A percentile compares a stretch with the other conserved stretches of the same genome.
Evolutionary conservation across 768 basidiomycete species (phyloP).

Genomic region (Hypholoma fasciculare): DNA sequence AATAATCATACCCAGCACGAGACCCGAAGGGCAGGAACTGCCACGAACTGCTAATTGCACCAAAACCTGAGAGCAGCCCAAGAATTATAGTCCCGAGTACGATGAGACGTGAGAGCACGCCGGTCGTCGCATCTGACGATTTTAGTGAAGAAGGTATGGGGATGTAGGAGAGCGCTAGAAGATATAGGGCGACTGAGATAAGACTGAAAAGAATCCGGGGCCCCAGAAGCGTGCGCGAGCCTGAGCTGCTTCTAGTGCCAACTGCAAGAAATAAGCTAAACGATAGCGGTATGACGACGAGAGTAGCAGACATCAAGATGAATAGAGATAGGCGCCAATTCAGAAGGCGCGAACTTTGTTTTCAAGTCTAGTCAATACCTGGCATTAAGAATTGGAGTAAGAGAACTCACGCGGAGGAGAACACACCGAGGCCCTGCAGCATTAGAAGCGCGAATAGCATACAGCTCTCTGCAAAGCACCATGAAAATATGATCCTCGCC

Average conservation of each 20-base stretch:
- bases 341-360: conserved; percentile 55
- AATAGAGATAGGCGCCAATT: conserved; percentile 72
- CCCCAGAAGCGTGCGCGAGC: conserved; percentile 22
- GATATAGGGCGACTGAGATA: conserved; percentile 52
- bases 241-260: conserved; percentile 12
- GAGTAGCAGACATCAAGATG: conserved; percentile 57
- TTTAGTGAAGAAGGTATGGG: conserved; percentile 60
- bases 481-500: conserved; percentile 60
- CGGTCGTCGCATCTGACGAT: conserved; percentile 40
- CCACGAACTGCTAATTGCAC: conserved; percentile 72
- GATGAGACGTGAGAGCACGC: conserved; percentile 61
- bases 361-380: background rate
- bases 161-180: conserved; percentile 63
- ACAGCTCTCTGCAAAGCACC: conserved; percentile 75
- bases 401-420: conserved; percentile 52
- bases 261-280: conserved; percentile 58
- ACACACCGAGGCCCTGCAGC: conserved; percentile 60
- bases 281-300: conserved; percentile 67
- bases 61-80: conserved; percentile 80
- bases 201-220: conserved; percentile 42
- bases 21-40: conserved; percentile 47
- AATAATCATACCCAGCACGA: conserved; percentile 20
- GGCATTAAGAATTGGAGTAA: background rate
- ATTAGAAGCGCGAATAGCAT: conserved; percentile 72
- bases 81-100: conserved; percentile 79